phyloP scores from a whole-genome alignment of 2,329 filamentous ascomycete species.

The Fusarium sp. region DNA sequence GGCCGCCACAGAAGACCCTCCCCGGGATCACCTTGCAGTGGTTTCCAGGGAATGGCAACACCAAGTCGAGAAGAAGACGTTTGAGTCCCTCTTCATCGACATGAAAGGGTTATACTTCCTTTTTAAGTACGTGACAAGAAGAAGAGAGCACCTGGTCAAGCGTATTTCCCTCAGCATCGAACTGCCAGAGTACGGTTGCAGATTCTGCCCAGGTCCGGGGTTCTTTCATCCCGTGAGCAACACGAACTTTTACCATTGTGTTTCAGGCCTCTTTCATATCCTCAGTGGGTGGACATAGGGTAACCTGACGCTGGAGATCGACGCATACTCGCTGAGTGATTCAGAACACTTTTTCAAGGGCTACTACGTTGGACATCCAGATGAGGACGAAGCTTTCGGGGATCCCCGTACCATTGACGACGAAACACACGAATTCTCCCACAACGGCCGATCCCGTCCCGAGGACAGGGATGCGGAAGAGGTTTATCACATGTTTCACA shows the following conservation, averaged over 20 bases:
- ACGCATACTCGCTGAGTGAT: not conserved
- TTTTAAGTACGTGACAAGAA: not conserved
- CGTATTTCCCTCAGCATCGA: not conserved
- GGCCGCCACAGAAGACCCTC: not conserved
- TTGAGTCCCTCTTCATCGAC: not conserved
- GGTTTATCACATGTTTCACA: not conserved
- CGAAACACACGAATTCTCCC: not conserved
- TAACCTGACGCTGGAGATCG: not conserved
- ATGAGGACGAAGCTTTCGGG: not conserved
- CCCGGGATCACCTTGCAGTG: not conserved
- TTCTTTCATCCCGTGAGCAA: not conserved
- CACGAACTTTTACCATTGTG: not conserved
- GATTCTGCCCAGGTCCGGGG: not conserved
- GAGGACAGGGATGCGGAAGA: not conserved
- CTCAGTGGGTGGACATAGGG: not conserved
- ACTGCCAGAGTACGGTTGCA: not conserved
- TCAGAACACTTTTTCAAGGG: not conserved
- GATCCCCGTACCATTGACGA: not conserved
- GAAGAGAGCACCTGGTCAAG: not conserved
- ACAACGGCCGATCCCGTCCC: not conserved
- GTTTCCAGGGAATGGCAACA: not conserved
- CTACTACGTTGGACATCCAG: not conserved
- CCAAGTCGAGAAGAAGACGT: not conserved
- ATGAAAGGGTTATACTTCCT: not conserved
- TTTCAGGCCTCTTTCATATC: not conserved